phyloP scores from a whole-genome alignment of 108 stramenopile genomes.

The Skeletonema costatum region DNA sequence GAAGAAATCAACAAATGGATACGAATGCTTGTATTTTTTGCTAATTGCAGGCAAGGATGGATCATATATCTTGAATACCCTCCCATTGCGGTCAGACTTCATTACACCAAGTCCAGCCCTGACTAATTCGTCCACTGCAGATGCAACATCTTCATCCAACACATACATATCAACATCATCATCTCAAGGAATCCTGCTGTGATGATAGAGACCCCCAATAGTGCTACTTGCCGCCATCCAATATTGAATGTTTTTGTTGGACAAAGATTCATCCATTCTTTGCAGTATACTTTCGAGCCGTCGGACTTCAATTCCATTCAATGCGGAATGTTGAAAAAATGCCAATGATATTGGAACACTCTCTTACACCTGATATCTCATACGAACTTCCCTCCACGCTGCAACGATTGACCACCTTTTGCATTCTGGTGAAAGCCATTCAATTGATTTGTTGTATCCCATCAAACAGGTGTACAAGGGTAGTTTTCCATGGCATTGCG shows the following conservation, averaged over 20 bases:
- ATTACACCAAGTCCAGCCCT: neutral
- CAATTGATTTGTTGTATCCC: neutral
- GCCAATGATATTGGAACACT: neutral
- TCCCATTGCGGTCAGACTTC: no score
- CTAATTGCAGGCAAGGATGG: neutral
- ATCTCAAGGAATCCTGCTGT: conserved; percentile 7
- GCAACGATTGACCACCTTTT: conserved; percentile 3
- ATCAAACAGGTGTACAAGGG: neutral
- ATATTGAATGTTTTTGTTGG: neutral
- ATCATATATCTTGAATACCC: neutral
- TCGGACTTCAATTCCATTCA: neutral
- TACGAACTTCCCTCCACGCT: neutral
- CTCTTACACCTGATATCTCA: neutral
- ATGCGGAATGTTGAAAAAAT: neutral
- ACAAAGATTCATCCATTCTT: neutral
- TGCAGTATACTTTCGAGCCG: neutral
- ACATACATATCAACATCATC: conserved; percentile 15
- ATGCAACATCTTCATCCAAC: neutral
- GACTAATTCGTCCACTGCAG: neutral
- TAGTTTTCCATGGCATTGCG: neutral
- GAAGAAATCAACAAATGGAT: neutral
- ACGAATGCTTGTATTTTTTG: neutral
- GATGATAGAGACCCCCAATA: neutral
- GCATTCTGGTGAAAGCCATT: neutral
- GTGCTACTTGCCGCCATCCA: conserved; percentile 8